These are phyloP conservation scores for Heterobasidion irregulare DNA, from an alignment of 1,284 basidiomycete species.

Conservation along the genomic window DNA sequence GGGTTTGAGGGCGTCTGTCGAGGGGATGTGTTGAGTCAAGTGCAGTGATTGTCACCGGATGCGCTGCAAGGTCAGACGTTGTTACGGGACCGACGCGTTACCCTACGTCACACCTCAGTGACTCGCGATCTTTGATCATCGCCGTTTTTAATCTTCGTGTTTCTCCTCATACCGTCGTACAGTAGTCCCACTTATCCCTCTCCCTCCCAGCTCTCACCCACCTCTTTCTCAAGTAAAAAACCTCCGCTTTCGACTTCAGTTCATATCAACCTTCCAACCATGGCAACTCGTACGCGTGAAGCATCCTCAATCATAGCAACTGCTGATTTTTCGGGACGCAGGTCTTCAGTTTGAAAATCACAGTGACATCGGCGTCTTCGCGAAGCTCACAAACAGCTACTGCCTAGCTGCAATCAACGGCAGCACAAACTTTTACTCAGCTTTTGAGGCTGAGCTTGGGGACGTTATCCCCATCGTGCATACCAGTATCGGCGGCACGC, in stretches of 20 bases:
- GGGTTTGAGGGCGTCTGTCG: too few relatives aligned
- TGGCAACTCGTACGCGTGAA: constrained; percentile 57
- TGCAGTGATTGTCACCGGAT: too few relatives aligned
- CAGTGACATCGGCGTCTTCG: constrained; percentile 92
- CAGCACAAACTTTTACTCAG: constrained; percentile 97
- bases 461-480: constrained; percentile 97
- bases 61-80: background rate
- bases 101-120: background rate
- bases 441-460: constrained; percentile 90
- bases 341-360: constrained; percentile 95
- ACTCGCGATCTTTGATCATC: background rate
- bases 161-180: background rate
- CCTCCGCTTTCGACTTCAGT: background rate
- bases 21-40: too few relatives aligned
- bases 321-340: constrained; percentile 20
- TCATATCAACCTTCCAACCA: constrained; percentile 19
- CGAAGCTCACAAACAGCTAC: constrained; percentile 95
- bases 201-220: background rate
- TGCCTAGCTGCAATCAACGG: constrained; percentile 90
- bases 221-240: background rate
- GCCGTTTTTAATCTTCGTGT: background rate
- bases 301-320: background rate
- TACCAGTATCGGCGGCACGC: constrained; percentile 92
- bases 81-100: background rate
- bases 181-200: background rate